Evolutionary conservation across 345 rosid genomes (phyloP).

Genomic region (Acer campestre): DNA sequence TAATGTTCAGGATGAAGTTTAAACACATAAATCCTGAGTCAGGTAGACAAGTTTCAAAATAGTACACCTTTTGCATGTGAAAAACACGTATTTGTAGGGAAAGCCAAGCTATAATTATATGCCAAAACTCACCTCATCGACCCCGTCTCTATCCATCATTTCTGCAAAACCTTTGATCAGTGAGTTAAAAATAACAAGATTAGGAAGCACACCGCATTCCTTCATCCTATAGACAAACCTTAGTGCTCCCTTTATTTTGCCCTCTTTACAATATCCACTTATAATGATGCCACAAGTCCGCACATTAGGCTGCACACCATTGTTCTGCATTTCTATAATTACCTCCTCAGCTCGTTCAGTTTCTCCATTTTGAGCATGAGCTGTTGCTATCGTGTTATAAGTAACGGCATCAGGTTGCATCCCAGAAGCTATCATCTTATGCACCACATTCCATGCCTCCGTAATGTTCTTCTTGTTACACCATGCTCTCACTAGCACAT

Average conservation of each 20-base stretch:
- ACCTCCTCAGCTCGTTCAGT: constrained; percentile 44
- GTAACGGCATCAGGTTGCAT: constrained; percentile 57
- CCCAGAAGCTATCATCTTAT: constrained; percentile 52
- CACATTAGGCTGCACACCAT: constrained; percentile 49
- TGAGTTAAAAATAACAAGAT: constrained; percentile 56
- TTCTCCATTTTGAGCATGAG: constrained; percentile 57
- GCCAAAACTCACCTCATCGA: constrained; percentile 50
- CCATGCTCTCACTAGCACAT: constrained; percentile 65
- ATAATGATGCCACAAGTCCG: constrained; percentile 60
- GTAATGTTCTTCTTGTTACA: constrained; percentile 52
- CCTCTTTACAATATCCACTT: constrained; percentile 62
- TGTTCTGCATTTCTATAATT: constrained; percentile 48
- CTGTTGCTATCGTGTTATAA: constrained; percentile 63
- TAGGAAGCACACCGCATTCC: constrained; percentile 48
- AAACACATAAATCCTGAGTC: not conserved
- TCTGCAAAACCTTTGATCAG: constrained; percentile 65
- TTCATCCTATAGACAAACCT: constrained; percentile 54
- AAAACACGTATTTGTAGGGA: not conserved
- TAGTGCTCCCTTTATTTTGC: constrained; percentile 53
- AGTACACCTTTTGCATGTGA: not conserved
- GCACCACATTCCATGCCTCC: constrained; percentile 61
- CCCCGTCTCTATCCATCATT: constrained; percentile 62
- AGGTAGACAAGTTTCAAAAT: not conserved
- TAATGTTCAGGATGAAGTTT: not conserved
- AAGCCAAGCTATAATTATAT: not conserved